These are phyloP conservation scores for Ophiostoma ulmi DNA, from an alignment of 2,329 filamentous ascomycete genomes.

Conservation along the genomic window DNA sequence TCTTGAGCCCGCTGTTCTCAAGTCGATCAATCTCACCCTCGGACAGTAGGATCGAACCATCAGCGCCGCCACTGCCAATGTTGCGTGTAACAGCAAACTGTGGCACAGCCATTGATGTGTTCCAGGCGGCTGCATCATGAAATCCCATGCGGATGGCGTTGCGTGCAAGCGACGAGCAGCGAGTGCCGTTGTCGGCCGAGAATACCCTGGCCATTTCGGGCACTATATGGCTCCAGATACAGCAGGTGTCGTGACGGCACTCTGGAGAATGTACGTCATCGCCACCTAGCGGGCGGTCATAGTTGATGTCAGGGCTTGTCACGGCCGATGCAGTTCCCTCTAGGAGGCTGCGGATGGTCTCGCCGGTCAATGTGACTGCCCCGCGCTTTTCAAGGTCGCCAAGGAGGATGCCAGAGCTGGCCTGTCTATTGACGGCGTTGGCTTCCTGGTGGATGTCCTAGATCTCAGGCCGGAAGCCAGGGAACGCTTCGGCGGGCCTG, in stretches of 20 bases:
- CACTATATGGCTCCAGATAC: conserved; percentile 40
- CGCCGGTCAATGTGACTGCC: conserved; percentile 36
- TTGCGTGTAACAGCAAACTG: background rate
- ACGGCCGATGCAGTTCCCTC: conserved; percentile 16
- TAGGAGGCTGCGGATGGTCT: conserved; percentile 38
- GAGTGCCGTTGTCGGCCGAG: conserved; percentile 25
- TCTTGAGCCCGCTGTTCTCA: conserved; percentile 45
- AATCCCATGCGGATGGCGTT: conserved; percentile 44
- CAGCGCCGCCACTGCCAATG: conserved; percentile 36
- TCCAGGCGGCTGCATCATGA: conserved; percentile 44
- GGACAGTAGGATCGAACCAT: conserved; percentile 42
- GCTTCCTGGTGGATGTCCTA: background rate
- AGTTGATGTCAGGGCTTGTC: conserved; percentile 30
- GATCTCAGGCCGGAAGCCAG: conserved; percentile 5
- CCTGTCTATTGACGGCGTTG: no score
- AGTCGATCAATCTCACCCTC: conserved; percentile 37
- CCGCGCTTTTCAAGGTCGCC: conserved; percentile 38
- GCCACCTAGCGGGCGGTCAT: conserved; percentile 29
- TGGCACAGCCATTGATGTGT: conserved; percentile 27
- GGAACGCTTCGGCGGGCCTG: background rate
- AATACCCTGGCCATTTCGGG: conserved; percentile 37
- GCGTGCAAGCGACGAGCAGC: conserved; percentile 35
- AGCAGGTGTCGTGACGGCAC: conserved; percentile 32
- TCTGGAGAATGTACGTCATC: conserved; percentile 28
- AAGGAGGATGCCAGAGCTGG: conserved; percentile 29